Percentiles rank a stretch among this genome's conserved stretches.
Conservation (phyloP, 768 basidiomycete genomes). For the Rhizopogon sp. region DNA sequence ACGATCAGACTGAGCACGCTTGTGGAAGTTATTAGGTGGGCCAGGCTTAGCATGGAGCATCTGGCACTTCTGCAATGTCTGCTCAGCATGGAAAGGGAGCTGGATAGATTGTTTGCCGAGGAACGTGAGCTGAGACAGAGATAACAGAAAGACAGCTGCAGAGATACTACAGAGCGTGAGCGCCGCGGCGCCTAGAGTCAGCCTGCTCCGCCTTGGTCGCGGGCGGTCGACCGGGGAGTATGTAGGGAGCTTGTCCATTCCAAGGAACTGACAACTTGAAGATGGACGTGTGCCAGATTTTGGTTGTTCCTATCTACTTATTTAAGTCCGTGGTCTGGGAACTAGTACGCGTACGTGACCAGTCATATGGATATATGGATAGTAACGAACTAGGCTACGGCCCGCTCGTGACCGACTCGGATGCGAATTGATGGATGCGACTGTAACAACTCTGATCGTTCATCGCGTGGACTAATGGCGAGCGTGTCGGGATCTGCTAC, state of each 20-base stretch:
- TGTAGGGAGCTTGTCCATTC: conserved; percentile 25
- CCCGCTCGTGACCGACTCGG: background rate
- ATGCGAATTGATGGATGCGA: too few relatives aligned
- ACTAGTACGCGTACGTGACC: too few relatives aligned
- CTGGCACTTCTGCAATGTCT: conserved; percentile 29
- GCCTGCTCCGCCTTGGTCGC: conserved; percentile 6
- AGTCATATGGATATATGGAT: conserved; percentile 11
- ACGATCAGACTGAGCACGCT: conserved; percentile 32
- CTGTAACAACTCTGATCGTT: too few relatives aligned
- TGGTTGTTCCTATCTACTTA: too few relatives aligned
- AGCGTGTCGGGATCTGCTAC: background rate
- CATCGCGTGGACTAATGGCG: background rate
- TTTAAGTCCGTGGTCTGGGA: background rate
- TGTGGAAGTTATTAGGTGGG: conserved; percentile 29
- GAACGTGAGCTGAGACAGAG: conserved; percentile 11
- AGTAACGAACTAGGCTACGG: too few relatives aligned
- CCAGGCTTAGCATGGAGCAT: conserved; percentile 32
- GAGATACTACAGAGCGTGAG: conserved; percentile 14
- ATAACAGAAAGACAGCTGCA: conserved; percentile 14
- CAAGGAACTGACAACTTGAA: background rate
- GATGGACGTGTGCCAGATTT: background rate
- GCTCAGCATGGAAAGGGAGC: conserved; percentile 24
- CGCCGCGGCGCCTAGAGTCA: conserved; percentile 1
- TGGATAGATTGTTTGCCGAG: conserved; percentile 8
- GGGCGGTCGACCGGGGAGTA: conserved; percentile 10